Percentiles rank a stretch among this genome's conserved stretches.
Evolutionary conservation across 208 protist genomes (phyloP).

Genomic region (Acanthamoeba culbertsoni): DNA sequence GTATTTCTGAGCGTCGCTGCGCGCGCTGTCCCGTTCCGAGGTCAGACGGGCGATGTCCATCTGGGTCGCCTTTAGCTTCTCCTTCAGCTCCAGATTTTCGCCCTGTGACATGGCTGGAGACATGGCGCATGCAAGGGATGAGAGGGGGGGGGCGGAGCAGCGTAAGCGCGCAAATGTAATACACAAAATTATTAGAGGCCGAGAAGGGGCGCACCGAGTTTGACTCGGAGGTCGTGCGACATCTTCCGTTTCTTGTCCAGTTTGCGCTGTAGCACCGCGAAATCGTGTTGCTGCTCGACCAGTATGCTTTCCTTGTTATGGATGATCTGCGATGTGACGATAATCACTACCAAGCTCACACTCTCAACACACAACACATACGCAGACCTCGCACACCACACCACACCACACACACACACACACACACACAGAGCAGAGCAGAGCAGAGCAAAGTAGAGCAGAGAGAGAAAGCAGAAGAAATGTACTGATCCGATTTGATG

Average conservation of each 20-base stretch:
- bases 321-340: conserved; percentile 9
- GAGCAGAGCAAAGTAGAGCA: background rate
- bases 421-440: background rate
- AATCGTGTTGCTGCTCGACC: conserved; percentile 34
- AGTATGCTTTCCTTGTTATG: conserved; percentile 48
- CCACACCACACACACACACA: background rate
- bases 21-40: background rate
- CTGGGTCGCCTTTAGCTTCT: conserved; percentile 11
- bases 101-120: background rate
- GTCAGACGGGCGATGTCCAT: background rate
- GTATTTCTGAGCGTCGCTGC: background rate
- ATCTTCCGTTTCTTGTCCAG: conserved; percentile 17
- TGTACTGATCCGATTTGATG: conserved; percentile 22
- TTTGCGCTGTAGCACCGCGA: background rate
- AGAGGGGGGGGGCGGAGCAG: no score
- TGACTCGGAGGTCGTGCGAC: conserved; percentile 41
- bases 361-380: background rate
- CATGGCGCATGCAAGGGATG: no score
- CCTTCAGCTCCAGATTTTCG: background rate
- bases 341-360: background rate
- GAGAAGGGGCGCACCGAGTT: background rate
- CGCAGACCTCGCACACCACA: background rate
- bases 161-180: no score
- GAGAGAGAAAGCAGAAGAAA: background rate
- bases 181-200: no score